phyloP scores from a whole-genome alignment of 805 yeast genomes.

The Candida caryicola region DNA sequence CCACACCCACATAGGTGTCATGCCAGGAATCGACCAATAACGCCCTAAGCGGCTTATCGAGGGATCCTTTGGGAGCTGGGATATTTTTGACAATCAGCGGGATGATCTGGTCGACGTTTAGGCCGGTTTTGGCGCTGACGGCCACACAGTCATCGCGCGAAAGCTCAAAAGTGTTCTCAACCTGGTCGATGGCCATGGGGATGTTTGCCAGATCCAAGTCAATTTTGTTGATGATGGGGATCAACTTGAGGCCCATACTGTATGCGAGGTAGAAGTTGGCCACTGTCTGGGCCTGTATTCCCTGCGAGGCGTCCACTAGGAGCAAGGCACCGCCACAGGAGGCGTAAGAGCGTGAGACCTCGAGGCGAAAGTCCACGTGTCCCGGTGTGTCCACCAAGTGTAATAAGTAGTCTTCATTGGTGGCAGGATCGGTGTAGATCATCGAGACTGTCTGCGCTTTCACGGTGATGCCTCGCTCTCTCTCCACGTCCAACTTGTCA shows the following conservation, averaged over 20 bases:
- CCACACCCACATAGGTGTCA: slow-evolving; percentile 88
- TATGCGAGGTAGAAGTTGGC: slow-evolving; percentile 92
- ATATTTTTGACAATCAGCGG: slow-evolving; percentile 80
- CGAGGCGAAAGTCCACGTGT: slow-evolving; percentile 93
- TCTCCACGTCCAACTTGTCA: slow-evolving; percentile 89
- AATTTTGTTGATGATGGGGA: slow-evolving; percentile 90
- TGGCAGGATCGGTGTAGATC: slow-evolving; percentile 63
- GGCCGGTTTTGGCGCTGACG: slow-evolving; percentile 90
- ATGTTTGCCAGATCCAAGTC: slow-evolving; percentile 88
- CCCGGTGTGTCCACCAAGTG: slow-evolving; percentile 98
- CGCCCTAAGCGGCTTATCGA: slow-evolving; percentile 57
- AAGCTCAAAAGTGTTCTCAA: slow-evolving; percentile 80
- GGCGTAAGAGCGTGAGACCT: slow-evolving; percentile 90
- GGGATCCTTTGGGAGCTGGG: slow-evolving; percentile 70
- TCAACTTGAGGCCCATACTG: slow-evolving; percentile 72
- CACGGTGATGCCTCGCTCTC: slow-evolving; percentile 95
- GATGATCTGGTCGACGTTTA: slow-evolving; percentile 70
- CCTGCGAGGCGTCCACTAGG: slow-evolving; percentile 92
- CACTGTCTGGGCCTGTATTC: slow-evolving; percentile 98
- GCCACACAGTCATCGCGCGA: slow-evolving; percentile 70
- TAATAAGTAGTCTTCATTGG: slow-evolving; percentile 71
- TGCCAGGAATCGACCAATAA: slow-evolving; percentile 97
- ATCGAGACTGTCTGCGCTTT: slow-evolving; percentile 96
- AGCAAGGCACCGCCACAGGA: slow-evolving; percentile 93
- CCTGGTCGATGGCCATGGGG: slow-evolving; percentile 75